Percentiles rank a stretch among this genome's conserved stretches.
phyloP scores from a whole-genome alignment of 2,329 filamentous ascomycete species.

The Mycogone perniciosa region DNA sequence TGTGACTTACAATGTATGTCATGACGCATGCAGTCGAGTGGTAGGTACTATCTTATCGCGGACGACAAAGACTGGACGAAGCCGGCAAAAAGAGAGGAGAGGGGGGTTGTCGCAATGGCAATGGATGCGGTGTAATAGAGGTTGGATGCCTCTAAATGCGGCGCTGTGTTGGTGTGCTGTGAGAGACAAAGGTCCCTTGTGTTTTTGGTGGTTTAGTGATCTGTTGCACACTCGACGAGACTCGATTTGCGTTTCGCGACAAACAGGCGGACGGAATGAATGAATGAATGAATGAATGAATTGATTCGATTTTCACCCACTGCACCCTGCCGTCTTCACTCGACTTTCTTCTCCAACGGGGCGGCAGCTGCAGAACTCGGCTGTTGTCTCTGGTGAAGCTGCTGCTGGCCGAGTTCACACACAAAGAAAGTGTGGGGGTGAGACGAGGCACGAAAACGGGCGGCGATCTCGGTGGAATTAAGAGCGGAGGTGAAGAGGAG shows the following conservation, averaged over 20 bases:
- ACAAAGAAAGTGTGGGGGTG: neutral
- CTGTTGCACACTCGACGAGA: too few species aligned
- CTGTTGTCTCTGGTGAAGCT: neutral
- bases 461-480: conserved; percentile 1
- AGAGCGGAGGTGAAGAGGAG: neutral
- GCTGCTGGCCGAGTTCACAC: too few species aligned
- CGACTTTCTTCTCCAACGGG: too few species aligned
- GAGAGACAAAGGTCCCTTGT: too few species aligned
- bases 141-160: too few species aligned
- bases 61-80: neutral
- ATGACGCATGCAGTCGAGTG: conserved; percentile 28
- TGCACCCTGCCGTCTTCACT: too few species aligned
- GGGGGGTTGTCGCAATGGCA: neutral
- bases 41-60: conserved; percentile 15
- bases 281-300: too few species aligned
- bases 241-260: too few species aligned
- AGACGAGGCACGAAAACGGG: conserved; percentile 2
- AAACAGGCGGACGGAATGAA: too few species aligned
- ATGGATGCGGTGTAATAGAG: neutral
- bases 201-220: too few species aligned
- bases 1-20: conserved; percentile 35
- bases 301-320: too few species aligned
- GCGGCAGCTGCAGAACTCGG: neutral
- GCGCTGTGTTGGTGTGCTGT: too few species aligned
- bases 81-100: neutral